Evolutionary conservation across 1,284 basidiomycete genomes (phyloP).

Genomic region (Bondarzewia mesenterica): DNA sequence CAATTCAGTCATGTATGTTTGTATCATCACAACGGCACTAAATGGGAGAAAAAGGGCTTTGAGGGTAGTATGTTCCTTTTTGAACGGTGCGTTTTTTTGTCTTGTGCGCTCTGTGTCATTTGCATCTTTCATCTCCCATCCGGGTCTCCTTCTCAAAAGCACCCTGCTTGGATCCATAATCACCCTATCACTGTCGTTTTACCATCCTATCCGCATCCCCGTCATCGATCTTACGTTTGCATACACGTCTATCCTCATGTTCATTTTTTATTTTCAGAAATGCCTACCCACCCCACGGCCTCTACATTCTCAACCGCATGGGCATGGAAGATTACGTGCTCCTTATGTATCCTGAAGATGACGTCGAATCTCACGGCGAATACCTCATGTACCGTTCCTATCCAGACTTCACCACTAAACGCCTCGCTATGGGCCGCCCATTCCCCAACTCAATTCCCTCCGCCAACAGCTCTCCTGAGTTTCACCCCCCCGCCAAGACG

Average conservation of each 20-base stretch:
- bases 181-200: too few species aligned
- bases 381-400: slow-evolving; percentile 75
- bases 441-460: background rate
- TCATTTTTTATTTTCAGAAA: slow-evolving; percentile 29
- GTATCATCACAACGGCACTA: slow-evolving; percentile 61
- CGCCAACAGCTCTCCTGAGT: slow-evolving; percentile 12
- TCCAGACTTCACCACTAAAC: slow-evolving; percentile 53
- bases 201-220: too few species aligned
- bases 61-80: slow-evolving; percentile 89
- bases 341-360: slow-evolving; percentile 72
- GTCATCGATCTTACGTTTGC: too few species aligned
- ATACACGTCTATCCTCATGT: too few species aligned
- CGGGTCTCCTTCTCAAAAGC: too few species aligned
- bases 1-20: slow-evolving; percentile 82
- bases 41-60: slow-evolving; percentile 79
- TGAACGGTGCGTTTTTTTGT: slow-evolving; percentile 51
- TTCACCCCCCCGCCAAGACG: slow-evolving; percentile 8
- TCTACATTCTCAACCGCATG: slow-evolving; percentile 82
- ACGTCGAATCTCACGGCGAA: slow-evolving; percentile 51
- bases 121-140: background rate
- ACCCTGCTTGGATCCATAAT: too few species aligned
- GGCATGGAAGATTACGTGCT: slow-evolving; percentile 81
- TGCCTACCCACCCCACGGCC: slow-evolving; percentile 74
- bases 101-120: background rate
- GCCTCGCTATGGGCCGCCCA: slow-evolving; percentile 31